Conservation (phyloP, 345 rosid species). For the Garcia nutans region DNA sequence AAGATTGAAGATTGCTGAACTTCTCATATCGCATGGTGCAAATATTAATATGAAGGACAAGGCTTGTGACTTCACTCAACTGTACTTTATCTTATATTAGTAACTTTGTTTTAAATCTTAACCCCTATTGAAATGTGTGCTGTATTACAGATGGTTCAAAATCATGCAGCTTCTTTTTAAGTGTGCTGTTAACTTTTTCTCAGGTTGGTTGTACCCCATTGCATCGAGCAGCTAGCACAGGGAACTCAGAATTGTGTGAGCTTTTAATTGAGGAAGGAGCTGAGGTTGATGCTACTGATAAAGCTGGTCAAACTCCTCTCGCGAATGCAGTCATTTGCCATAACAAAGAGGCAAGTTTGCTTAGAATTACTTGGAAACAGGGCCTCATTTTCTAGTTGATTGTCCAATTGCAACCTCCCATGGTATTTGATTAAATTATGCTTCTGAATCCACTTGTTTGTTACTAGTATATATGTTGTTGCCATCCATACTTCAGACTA, state of each 20-base stretch:
- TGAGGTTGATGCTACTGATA: constrained; percentile 70
- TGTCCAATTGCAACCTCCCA: not conserved
- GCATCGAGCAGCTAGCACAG: constrained; percentile 89
- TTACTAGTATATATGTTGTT: not conserved
- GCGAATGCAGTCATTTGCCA: constrained; percentile 72
- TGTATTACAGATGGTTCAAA: no score
- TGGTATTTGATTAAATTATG: not conserved
- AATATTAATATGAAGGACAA: constrained; percentile 68
- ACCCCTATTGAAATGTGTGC: not conserved
- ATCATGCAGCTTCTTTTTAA: not conserved
- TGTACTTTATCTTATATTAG: constrained; percentile 16
- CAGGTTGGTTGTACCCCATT: constrained; percentile 90
- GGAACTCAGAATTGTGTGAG: constrained; percentile 70
- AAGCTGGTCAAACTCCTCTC: constrained; percentile 88
- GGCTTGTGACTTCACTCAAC: constrained; percentile 41
- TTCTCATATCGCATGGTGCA: constrained; percentile 62
- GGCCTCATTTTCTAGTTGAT: not conserved
- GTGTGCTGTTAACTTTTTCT: not conserved
- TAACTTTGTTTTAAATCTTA: not conserved
- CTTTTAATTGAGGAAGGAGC: constrained; percentile 88
- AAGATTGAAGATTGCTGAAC: constrained; percentile 59
- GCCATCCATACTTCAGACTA: not conserved
- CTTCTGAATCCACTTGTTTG: no score
- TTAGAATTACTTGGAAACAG: not conserved
- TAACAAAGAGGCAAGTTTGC: constrained; percentile 54